Evolutionary conservation across 2,329 filamentous ascomycete species (phyloP), one percentile per base, ranked within the genome.

Genomic region (Aspergillus flavus): DNA sequence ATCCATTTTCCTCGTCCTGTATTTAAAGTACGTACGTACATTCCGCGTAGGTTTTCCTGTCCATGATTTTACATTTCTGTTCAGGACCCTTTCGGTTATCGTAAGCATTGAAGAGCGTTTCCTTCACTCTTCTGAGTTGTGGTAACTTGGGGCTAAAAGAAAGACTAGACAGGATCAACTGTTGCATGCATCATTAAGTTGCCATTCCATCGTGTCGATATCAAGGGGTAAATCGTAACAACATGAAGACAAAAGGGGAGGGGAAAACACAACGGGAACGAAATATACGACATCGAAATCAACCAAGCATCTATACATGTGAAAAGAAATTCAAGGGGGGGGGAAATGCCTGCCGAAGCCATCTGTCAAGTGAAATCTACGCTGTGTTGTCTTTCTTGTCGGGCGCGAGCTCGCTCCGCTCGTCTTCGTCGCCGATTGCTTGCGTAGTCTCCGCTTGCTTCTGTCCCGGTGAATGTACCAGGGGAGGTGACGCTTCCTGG

Each of bases 341-440:
- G 3, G 16, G 9, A 36, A 28, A 19, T 58, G 28, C 21, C 32
- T 16, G 32, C 11, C 16, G 52, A 26, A 26, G 52, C 16, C 19
- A 23, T 57, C 43, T 34, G 58, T 78, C 67, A 84, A 61, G 80
- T 79, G 71, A 84, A 85, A 66, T 84, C 83, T 21, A 84, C 83
- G 58, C 78, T 77, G 34, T 73, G 77, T 62, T 78, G 80, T 72
- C 81, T 77, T 58, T 83, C 83, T 65, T 81, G 75, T 57, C 76
- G 75, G 26, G 79, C 77, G 43, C 81, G 76, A 46, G 81, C 81
- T 68, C 85, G 74, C 71, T 87, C 84, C 19, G 84, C 85, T 59
- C 85, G 78, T 70, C 85, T 77, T 63, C 85, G 75, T 61, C 82
- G 74, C 55, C 85, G 78, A 68, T 86, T 86, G 63, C 80, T 84